A percentile compares a stretch with the other conserved stretches of the same genome.
phyloP scores from a whole-genome alignment of 2,329 filamentous ascomycete species.

The Phialemoniopsis sp. region DNA sequence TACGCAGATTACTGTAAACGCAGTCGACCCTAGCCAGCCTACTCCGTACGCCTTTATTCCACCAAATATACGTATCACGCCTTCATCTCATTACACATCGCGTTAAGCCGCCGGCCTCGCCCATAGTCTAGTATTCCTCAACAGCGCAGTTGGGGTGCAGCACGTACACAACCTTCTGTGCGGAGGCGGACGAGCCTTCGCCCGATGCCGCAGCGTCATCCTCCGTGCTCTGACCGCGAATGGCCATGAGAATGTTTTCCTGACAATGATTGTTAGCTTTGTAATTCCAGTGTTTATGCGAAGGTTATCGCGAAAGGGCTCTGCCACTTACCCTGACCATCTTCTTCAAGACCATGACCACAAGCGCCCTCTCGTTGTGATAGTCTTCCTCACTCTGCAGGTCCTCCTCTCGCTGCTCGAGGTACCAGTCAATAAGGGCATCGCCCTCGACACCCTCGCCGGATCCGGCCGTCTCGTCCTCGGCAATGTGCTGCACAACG shows the following conservation, averaged over 20 bases:
- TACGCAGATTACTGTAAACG: too few relatives aligned
- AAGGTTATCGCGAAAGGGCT: not conserved
- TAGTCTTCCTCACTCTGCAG: conserved; percentile 78
- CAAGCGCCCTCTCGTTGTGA: conserved; percentile 67
- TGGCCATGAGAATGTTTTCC: conserved; percentile 85
- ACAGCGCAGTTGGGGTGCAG: conserved; percentile 91
- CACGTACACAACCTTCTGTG: conserved; percentile 68
- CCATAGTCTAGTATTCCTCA: conserved; percentile 49
- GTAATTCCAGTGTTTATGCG: not conserved
- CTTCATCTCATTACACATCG: too few relatives aligned
- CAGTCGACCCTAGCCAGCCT: too few relatives aligned
- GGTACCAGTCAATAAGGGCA: conserved; percentile 80
- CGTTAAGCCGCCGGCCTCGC: too few relatives aligned
- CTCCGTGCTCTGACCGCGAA: conserved; percentile 57
- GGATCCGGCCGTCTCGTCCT: conserved; percentile 66
- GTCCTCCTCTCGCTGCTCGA: conserved; percentile 85
- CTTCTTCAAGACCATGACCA: conserved; percentile 83
- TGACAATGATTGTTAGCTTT: conserved; percentile 39
- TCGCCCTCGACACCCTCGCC: conserved; percentile 85
- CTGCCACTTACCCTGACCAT: conserved; percentile 84
- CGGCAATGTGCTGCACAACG: conserved; percentile 76
- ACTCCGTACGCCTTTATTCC: too few relatives aligned
- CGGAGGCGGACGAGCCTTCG: conserved; percentile 36
- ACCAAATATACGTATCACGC: too few relatives aligned
- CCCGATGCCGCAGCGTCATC: conserved; percentile 31